phyloP scores from a whole-genome alignment of 345 rosid genomes.

The Aquilaria malaccensis region DNA sequence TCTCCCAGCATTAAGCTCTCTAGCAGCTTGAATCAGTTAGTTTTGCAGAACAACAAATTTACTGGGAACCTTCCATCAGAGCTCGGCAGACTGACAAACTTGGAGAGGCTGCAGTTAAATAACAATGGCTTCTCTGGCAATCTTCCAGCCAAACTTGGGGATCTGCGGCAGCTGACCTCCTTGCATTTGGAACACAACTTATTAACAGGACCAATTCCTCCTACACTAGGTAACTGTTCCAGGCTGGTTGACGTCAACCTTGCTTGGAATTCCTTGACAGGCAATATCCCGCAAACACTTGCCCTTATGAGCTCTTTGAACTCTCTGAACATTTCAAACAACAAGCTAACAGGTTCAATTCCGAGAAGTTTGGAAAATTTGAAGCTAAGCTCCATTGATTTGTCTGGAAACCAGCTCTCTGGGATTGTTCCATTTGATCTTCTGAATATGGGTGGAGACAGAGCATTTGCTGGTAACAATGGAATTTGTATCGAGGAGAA shows the following conservation, averaged over 20 bases:
- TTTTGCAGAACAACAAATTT: conserved; percentile 55
- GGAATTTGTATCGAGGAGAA: conserved; percentile 49
- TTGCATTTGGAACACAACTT: conserved; percentile 68
- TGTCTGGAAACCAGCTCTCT: conserved; percentile 54
- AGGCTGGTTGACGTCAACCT: conserved; percentile 71
- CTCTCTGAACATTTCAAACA: conserved; percentile 70
- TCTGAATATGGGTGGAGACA: conserved; percentile 51
- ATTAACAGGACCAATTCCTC: conserved; percentile 53
- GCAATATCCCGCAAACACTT: conserved; percentile 42
- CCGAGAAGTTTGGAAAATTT: conserved; percentile 44
- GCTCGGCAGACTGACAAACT: conserved; percentile 40
- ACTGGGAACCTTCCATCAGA: conserved; percentile 57
- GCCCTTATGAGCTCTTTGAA: conserved; percentile 48
- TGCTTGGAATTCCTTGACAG: conserved; percentile 54
- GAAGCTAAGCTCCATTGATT: conserved; percentile 76
- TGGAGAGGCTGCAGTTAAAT: conserved; percentile 54
- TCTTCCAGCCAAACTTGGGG: conserved; percentile 50
- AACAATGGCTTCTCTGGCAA: conserved; percentile 54
- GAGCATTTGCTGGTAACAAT: conserved; percentile 50
- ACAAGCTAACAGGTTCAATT: conserved; percentile 50
- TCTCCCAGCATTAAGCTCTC: conserved; percentile 47
- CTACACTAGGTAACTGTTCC: conserved; percentile 36
- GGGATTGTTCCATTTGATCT: conserved; percentile 64
- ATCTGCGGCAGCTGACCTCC: conserved; percentile 47
- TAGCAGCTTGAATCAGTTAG: conserved; percentile 38